Evolutionary conservation across 2,329 filamentous ascomycete genomes (phyloP).

Genomic region (Trichoderma sp.): DNA sequence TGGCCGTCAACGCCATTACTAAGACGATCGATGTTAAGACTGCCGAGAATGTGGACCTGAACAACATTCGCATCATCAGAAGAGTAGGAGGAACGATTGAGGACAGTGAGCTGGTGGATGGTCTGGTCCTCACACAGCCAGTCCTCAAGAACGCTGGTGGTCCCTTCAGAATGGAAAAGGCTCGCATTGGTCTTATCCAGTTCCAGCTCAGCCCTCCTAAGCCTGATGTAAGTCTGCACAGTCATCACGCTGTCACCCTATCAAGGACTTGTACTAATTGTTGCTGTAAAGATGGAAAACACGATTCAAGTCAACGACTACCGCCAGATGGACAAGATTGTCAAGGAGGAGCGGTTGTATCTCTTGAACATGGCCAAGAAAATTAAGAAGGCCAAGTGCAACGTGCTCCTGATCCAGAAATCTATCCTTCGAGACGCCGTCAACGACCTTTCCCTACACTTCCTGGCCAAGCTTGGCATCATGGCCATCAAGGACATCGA

Average conservation of each 20-base stretch:
- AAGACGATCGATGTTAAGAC: conserved; percentile 96
- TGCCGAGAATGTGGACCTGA: conserved; percentile 93
- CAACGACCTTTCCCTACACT: conserved; percentile 96
- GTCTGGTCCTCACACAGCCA: conserved; percentile 86
- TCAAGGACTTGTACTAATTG: conserved; percentile 29
- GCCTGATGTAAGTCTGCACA: conserved; percentile 71
- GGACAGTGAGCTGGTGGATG: conserved; percentile 95
- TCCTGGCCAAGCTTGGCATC: conserved; percentile 95
- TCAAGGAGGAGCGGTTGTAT: conserved; percentile 98
- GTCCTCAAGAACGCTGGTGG: conserved; percentile 94
- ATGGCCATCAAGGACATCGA: conserved; percentile 97
- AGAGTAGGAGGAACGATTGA: conserved; percentile 98
- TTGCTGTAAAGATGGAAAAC: conserved; percentile 83
- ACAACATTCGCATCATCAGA: conserved; percentile 96
- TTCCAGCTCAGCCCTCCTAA: conserved; percentile 98
- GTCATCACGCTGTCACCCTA: conserved; percentile 34
- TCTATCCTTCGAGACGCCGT: conserved; percentile 96
- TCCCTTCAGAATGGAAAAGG: conserved; percentile 93
- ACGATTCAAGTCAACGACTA: conserved; percentile 99
- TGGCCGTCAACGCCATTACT: conserved; percentile 95
- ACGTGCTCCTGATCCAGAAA: conserved; percentile 97
- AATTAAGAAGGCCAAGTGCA: conserved; percentile 99
- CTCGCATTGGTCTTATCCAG: conserved; percentile 92
- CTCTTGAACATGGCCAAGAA: conserved; percentile 99
- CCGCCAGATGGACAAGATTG: conserved; percentile 99